A percentile compares a stretch with the other conserved stretches of the same genome.
Conservation (phyloP, 345 rosid species). For the Ceriops decandra region DNA sequence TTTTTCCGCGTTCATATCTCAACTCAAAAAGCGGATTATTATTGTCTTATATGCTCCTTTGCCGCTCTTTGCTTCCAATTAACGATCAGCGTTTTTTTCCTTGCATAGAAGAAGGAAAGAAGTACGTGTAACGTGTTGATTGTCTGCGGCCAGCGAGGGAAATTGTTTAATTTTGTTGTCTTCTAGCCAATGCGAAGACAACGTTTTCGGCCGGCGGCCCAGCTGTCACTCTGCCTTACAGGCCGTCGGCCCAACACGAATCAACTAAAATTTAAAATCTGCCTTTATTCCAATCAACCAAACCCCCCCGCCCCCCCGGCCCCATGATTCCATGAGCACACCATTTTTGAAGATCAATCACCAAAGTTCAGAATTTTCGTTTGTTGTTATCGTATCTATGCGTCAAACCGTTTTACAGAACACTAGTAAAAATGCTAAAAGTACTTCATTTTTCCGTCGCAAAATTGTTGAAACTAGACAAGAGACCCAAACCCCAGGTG, state of each 20-base stretch:
- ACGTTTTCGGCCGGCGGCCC: no score
- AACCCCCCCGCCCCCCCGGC: not conserved
- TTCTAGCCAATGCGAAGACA: no score
- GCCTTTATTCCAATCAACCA: no score
- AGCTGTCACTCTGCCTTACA: no score
- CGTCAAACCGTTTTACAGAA: not conserved
- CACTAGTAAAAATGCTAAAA: not conserved
- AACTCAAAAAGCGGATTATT: not conserved
- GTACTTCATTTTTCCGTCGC: not conserved
- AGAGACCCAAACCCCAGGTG: constrained; percentile 13
- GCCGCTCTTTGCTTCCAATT: no score
- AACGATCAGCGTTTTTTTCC: no score
- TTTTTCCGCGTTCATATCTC: not conserved
- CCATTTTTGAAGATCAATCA: constrained; percentile 35
- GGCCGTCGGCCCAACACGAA: no score
- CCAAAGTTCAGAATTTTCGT: constrained; percentile 18
- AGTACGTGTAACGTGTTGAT: no score
- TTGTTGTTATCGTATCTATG: not conserved
- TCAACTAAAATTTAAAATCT: no score
- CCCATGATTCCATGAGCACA: constrained; percentile 14
- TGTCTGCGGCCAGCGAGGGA: no score
- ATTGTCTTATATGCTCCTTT: constrained; percentile 1
- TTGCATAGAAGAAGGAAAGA: no score
- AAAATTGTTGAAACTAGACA: not conserved
- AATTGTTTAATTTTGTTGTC: no score